Evolutionary conservation across 129 eudicot species (phyloP).

Genomic region (Mikania micrantha): DNA sequence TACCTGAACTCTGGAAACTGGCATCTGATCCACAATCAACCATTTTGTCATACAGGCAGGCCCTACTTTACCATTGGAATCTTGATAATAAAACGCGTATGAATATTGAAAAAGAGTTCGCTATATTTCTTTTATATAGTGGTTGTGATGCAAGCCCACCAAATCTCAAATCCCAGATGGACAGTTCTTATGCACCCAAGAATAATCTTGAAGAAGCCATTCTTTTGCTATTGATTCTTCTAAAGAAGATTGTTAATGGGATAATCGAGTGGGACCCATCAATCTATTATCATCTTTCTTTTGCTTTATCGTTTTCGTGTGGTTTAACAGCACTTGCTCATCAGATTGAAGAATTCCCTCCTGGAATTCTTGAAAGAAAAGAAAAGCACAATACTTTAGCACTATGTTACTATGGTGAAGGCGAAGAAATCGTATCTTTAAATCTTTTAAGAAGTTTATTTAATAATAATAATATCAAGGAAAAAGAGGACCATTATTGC

Average conservation of each 20-base stretch:
- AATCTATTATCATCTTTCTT: conserved; percentile 61
- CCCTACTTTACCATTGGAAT: conserved; percentile 78
- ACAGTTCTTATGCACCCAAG: conserved; percentile 68
- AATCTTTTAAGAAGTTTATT: conserved; percentile 62
- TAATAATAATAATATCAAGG: conserved; percentile 31
- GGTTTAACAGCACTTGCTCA: conserved; percentile 48
- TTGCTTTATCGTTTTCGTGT: conserved; percentile 56
- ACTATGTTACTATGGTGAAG: conserved; percentile 68
- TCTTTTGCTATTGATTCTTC: conserved; percentile 65
- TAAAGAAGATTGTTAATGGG: conserved; percentile 36
- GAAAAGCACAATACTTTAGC: conserved; percentile 56
- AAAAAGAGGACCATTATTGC: conserved; percentile 27
- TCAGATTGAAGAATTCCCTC: conserved; percentile 66
- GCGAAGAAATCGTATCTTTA: conserved; percentile 48
- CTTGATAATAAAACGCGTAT: conserved; percentile 55
- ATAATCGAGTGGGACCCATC: conserved; percentile 80
- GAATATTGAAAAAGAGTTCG: conserved; percentile 68
- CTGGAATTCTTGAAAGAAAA: conserved; percentile 49
- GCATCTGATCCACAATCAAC: conserved; percentile 55
- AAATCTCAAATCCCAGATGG: conserved; percentile 71
- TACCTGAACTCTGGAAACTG: conserved; percentile 70
- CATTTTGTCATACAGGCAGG: conserved; percentile 62
- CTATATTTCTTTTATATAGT: conserved; percentile 74
- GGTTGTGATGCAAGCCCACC: conserved; percentile 86
- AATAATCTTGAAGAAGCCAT: conserved; percentile 90